phyloP scores from a whole-genome alignment of 2,329 filamentous ascomycete genomes.

The Aspergillus fumigatus region DNA sequence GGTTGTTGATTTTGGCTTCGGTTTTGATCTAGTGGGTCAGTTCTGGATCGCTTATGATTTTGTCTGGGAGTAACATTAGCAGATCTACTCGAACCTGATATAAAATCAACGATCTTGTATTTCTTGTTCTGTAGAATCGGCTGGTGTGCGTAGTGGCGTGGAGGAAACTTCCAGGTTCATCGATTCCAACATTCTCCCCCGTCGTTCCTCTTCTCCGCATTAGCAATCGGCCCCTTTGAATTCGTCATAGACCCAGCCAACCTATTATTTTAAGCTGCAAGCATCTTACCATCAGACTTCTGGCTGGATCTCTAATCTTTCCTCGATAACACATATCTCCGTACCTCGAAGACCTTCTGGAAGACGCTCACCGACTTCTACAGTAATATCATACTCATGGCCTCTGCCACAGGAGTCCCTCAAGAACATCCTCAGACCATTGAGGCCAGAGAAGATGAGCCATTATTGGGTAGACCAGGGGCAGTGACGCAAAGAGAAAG shows the following conservation, averaged over 20 bases:
- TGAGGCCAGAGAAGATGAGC: constrained; percentile 56
- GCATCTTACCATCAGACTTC: too few relatives aligned
- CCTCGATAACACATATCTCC: not conserved
- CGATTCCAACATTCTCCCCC: not conserved
- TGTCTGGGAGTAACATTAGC: not conserved
- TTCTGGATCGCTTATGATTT: not conserved
- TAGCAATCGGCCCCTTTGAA: not conserved
- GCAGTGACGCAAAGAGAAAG: constrained; percentile 67
- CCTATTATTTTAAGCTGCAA: not conserved
- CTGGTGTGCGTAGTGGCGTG: not conserved
- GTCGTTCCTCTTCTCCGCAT: not conserved
- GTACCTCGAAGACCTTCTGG: not conserved
- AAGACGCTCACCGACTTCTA: not conserved
- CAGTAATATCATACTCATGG: constrained; percentile 46
- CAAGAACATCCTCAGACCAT: constrained; percentile 44
- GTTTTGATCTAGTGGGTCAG: not conserved
- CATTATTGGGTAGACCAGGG: constrained; percentile 65
- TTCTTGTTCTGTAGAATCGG: not conserved
- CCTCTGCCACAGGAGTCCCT: constrained; percentile 64
- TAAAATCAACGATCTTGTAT: not conserved
- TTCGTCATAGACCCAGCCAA: not conserved
- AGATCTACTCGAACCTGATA: not conserved
- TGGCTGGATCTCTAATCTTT: not conserved
- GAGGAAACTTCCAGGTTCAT: not conserved
- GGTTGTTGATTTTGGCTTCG: not conserved